These are phyloP conservation scores for Nigrospora osmanthi DNA, from an alignment of 2,329 filamentous ascomycete species.

Conservation along the genomic window DNA sequence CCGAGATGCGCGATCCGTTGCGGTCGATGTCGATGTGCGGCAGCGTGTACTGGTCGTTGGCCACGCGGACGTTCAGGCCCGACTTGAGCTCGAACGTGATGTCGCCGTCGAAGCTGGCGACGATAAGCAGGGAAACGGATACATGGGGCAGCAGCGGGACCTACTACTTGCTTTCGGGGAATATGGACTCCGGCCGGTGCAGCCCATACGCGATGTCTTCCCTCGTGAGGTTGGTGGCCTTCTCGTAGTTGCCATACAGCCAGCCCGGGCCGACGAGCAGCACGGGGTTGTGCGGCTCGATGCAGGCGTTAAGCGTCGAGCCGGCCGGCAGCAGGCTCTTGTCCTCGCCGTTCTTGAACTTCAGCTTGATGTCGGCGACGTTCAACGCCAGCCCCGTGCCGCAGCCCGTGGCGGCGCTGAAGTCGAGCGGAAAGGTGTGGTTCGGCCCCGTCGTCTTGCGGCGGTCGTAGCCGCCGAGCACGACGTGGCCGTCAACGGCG, in stretches of 20 bases:
- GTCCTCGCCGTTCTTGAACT: slow-evolving; percentile 23
- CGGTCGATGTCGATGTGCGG: slow-evolving; percentile 14
- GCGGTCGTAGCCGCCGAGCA: slow-evolving; percentile 10
- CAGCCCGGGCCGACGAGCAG: slow-evolving; percentile 10
- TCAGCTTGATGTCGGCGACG: slow-evolving; percentile 20
- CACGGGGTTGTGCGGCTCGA: slow-evolving; percentile 9
- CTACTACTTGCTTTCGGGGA: no score
- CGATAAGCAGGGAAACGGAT: no score
- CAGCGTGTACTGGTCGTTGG: no score
- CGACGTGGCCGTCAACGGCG: slow-evolving; percentile 12
- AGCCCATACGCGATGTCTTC: slow-evolving; percentile 6
- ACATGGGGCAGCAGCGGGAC: no score
- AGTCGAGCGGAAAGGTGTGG: neutral
- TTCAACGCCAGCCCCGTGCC: slow-evolving; percentile 7
- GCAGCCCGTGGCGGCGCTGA: neutral
- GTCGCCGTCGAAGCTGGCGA: no score
- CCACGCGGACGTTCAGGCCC: no score
- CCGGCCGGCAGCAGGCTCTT: slow-evolving; percentile 14
- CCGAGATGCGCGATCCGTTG: no score
- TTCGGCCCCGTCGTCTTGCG: neutral
- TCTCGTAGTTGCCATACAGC: neutral
- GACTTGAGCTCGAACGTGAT: no score
- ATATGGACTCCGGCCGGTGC: no score
- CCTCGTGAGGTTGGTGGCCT: slow-evolving; percentile 8
- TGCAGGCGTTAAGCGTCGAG: slow-evolving; percentile 7